These are phyloP conservation scores for Tardiomyces blankii DNA, from an alignment of 1,139 yeast species.

Conservation along the genomic window DNA sequence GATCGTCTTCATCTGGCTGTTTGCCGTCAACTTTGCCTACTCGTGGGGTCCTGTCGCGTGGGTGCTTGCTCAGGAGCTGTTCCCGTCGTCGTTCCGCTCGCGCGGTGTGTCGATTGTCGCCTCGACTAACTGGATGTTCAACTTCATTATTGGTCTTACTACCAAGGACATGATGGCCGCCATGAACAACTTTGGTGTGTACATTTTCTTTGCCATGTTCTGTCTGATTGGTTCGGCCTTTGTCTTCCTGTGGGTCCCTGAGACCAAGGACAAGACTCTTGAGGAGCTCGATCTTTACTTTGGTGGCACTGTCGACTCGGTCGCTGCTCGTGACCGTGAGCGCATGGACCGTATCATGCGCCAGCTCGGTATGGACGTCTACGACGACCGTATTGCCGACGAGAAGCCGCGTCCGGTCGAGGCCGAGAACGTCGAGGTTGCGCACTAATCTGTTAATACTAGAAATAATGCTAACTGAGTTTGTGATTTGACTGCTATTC, in stretches of 20 bases:
- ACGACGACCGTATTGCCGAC: slow-evolving; percentile 6
- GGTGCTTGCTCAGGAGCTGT: slow-evolving; percentile 81
- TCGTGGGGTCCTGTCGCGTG: slow-evolving; percentile 95
- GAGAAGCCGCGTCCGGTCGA: slow-evolving; percentile 6
- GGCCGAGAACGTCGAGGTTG: background rate
- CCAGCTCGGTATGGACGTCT: slow-evolving; percentile 13
- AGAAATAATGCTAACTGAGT: background rate
- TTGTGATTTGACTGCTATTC: background rate
- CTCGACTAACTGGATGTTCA: slow-evolving; percentile 80
- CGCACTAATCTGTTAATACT: background rate
- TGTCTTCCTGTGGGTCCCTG: slow-evolving; percentile 35
- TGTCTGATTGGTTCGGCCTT: slow-evolving; percentile 49
- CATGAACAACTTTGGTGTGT: slow-evolving; percentile 73
- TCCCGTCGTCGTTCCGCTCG: slow-evolving; percentile 77
- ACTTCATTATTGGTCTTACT: slow-evolving; percentile 67
- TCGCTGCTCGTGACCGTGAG: slow-evolving; percentile 16
- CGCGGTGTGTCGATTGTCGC: slow-evolving; percentile 81
- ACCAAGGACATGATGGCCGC: slow-evolving; percentile 67
- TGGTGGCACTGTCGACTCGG: slow-evolving; percentile 14
- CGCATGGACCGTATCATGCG: slow-evolving; percentile 18
- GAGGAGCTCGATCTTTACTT: slow-evolving; percentile 34
- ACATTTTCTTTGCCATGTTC: slow-evolving; percentile 87
- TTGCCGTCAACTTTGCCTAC: slow-evolving; percentile 63
- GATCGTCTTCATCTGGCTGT: slow-evolving; percentile 62
- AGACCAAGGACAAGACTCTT: slow-evolving; percentile 29